Percentiles rank a stretch among this genome's conserved stretches.
phyloP scores from a whole-genome alignment of 164 flowering plant genomes.

The Vitis cinerea region DNA sequence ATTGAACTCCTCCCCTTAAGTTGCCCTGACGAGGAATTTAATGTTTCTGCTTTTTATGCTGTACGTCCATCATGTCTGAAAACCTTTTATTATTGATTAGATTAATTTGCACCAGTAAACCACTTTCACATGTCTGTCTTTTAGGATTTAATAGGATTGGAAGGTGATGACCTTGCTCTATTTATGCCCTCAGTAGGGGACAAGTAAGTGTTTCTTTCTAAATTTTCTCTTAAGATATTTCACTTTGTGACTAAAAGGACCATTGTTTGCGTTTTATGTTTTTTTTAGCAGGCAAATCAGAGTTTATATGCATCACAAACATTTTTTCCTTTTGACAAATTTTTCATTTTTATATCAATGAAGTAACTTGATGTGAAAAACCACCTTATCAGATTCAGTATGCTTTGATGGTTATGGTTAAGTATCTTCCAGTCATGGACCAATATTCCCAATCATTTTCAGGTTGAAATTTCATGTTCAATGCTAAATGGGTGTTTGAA shows the following conservation, averaged over 20 bases:
- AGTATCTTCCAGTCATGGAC: no score
- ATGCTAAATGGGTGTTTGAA: no score
- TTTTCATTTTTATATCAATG: no score
- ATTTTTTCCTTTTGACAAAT: not conserved
- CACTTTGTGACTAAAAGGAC: no score
- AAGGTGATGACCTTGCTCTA: conserved; percentile 53
- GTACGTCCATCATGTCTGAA: conserved; percentile 35
- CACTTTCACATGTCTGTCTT: conserved; percentile 2
- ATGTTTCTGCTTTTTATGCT: conserved; percentile 66
- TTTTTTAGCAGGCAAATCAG: not conserved
- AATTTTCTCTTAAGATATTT: no score
- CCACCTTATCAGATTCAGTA: no score
- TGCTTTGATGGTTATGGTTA: no score
- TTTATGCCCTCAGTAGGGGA: conserved; percentile 64
- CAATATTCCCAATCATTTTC: no score
- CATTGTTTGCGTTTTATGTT: not conserved
- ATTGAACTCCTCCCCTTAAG: conserved; percentile 87
- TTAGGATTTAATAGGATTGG: conserved; percentile 80
- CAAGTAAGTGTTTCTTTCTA: conserved; percentile 38
- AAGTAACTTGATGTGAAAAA: no score
- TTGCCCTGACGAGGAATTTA: conserved; percentile 60
- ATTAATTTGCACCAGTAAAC: not conserved
- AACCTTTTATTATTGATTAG: conserved; percentile 1
- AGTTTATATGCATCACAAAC: not conserved
- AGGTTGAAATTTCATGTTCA: no score